Evolutionary conservation across 129 eudicot species (phyloP), one percentile per base, ranked within the genome.

Genomic region (Ambrosia artemisiifolia): DNA sequence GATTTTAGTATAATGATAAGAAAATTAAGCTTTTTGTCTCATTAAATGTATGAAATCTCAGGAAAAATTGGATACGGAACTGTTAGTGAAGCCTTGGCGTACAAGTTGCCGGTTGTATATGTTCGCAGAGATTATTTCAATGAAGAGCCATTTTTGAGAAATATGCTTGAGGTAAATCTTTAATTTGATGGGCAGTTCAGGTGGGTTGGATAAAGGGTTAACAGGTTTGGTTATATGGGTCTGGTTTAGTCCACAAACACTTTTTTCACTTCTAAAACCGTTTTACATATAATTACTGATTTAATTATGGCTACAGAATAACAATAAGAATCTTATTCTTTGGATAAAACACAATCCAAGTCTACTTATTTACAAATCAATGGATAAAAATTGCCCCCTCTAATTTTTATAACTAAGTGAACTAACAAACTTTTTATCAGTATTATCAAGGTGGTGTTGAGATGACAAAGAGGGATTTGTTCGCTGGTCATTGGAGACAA

Each of bases 41-140:
- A 69, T 71, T 35, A 56, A 33, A 5, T 7, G 62, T 16, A 32
- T 12, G 19, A 13, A 44, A 12, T 84, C 71, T 77, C 97, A 94
- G 99, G 97, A 59, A 90, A 94, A 83, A 94, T 94, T 78, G 99
- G 99, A 77, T 94, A 94, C 64, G 99, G 99, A 48, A 94, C 99
- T 42, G 96, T 87, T 54, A 94, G 99, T 69, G 99, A 94, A 85
- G 99, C 99, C 65, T 82, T 94, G 76, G 94, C 96, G 7, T 94
- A 76, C 82, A 94, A 88, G 78, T 78, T 94, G 76, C 99, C 99
- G 3, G 88, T 94, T 86, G 96, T 94, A 63, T 94, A 90, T 79
- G 96, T 94, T 32, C 93, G 96, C 50, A 84, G 99, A 70, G 99
- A 94, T 81, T 90, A 94, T 82, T 94, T 94, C 86, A 94, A 94